Base-by-base conservation (phyloP, 176 grass and related monocot genomes). In the Lolium rigidum region DNA sequence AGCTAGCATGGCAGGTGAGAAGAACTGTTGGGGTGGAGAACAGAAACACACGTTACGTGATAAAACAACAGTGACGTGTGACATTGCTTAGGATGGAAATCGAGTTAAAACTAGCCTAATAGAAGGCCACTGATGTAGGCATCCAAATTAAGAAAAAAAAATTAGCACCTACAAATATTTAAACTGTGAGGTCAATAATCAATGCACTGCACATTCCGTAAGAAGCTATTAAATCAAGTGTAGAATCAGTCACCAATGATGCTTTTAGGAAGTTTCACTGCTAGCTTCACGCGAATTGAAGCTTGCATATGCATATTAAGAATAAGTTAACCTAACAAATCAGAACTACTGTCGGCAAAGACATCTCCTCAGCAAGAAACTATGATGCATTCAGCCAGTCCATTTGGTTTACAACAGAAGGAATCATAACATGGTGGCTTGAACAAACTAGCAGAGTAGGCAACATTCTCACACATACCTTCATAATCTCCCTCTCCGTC, bases 401-500 rank as follows among this genome's bases (percentile, higher is more conserved):
- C 15, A 88, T 17, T 65, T 74, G 7, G 9, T 18, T 71, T 51
- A 71, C 44, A 5, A n/a, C 31, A 80, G 41, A 51, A 62, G 39
- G 0, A 21, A 44, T 2, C 4, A 68, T 41, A 77, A 77, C 3
- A 18, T 4, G 14, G 11, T 58, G 24, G 16, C 5, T 44, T 44
- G 1, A 59, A 75, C 17, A 61, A 55, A 31, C 8, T 26, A 74
- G 74, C 70, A 52, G 7, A 89, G 18, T 48, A 87, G 20, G 41
- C 22, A 50, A 49, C 50, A 55, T 20, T 74, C 20, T 51, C 25
- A 66, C 17, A 63, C 71, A 80, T 87, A 98, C 95, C 95, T 98
- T 98, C 85, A 92, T 79, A 73, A 95, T 85, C 73, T 95, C 89
- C 90, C 77, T 85, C 56, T 98, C 90, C 0, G 88, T 88, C 89